Percentiles rank a stretch among this genome's conserved stretches.
phyloP scores from a whole-genome alignment of 164 flowering plant species.

The Platanus orientalis region DNA sequence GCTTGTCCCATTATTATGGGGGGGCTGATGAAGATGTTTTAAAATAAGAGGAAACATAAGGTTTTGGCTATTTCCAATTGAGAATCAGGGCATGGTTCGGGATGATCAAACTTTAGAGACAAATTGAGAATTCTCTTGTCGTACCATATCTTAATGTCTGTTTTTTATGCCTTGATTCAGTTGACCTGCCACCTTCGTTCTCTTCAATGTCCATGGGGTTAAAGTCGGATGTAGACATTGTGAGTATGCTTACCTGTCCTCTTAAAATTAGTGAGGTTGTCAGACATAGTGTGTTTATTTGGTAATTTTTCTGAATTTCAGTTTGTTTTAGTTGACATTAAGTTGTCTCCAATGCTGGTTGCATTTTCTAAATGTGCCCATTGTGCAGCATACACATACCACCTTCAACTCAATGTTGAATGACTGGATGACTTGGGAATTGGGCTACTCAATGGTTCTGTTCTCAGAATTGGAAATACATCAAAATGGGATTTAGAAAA shows the following conservation, averaged over 20 bases:
- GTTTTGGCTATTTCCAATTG: too few species aligned
- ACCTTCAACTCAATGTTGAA: too few species aligned
- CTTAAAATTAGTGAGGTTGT: neutral
- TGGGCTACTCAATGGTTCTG: neutral
- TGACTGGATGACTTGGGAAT: neutral
- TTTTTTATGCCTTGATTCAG: conserved; percentile 42
- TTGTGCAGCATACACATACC: neutral
- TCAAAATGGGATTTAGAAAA: neutral
- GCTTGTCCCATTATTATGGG: too few species aligned
- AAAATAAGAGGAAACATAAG: too few species aligned
- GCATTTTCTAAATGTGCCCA: neutral
- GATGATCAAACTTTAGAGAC: too few species aligned
- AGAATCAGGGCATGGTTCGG: too few species aligned
- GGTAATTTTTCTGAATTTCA: neutral
- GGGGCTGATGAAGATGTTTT: too few species aligned
- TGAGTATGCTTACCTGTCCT: conserved; percentile 43
- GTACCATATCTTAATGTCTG: conserved; percentile 8
- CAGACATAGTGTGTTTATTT: neutral
- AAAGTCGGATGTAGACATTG: conserved; percentile 61
- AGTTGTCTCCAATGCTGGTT: neutral
- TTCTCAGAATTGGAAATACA: neutral
- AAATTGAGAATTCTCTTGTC: too few species aligned
- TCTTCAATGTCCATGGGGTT: conserved; percentile 58
- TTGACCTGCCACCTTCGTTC: conserved; percentile 86
- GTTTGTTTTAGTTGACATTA: neutral